Base-by-base conservation (phyloP, 305 asterid species). In the Solanum hybrid region DNA sequence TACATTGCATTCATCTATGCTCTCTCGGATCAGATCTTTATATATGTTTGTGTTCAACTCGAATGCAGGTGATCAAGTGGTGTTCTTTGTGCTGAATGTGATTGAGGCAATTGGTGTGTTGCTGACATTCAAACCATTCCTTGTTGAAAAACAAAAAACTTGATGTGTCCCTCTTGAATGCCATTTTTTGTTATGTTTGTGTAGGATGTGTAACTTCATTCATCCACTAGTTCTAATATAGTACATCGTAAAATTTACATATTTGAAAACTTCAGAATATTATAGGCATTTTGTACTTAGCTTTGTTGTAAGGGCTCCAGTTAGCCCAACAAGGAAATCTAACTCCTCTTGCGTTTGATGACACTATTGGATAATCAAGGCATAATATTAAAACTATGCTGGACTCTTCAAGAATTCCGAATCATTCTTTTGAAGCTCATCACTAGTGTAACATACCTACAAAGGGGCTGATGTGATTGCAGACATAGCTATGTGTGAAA, bases 51-150 rank as follows among this genome's bases (percentile, higher is more conserved):
- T 88, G 75, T 75, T 73, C 19, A 15, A 45, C 87, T 9, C 29
- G 71, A 82, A 86, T 93, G 93, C 96, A 95, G 98, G 98, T 60
- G 94, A 93, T 88, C 93, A 92, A 76, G 92, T 95, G 95, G 94
- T 96, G 56, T 96, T 96, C 95, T 92, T 95, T 89, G 12, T 94
- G 86, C 90, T 95, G 38, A 95, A 94, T 86, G 91, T 95, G 87
- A 88, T 95, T 3, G 96, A 91, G 91, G 92, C 91, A 5, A 78
- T 94, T 64, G 98, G 91, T 85, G 93, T 94, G 89, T 35, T 95
- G 91, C 64, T 93, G 90, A 96, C 98, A 38, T 93, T 95, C 92
- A 94, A 92, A 78, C 98, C 98, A 51, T 95, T 96, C 89, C 90
- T 96, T 73, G 94, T 94, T 37, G 89, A 91, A 89, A 17, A 22